Evolutionary conservation across 139 green algal genomes (phyloP).

Genomic region (Limnomonas spitsbergensis): DNA sequence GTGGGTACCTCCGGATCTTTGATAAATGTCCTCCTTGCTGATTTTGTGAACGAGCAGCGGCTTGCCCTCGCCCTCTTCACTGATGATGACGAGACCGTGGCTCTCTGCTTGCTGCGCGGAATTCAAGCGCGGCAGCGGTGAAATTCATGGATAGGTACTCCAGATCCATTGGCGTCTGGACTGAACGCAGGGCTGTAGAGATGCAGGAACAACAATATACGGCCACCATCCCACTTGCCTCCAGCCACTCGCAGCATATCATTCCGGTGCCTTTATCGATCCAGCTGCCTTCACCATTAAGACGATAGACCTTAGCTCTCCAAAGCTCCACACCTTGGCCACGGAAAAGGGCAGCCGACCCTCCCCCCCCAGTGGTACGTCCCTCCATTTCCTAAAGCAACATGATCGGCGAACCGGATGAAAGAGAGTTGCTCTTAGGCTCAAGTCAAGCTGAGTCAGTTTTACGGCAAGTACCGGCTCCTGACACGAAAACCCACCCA

Average conservation of each 20-base stretch:
- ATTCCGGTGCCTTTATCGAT: conserved; percentile 92
- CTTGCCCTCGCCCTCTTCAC: conserved; percentile 71
- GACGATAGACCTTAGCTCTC: conserved; percentile 76
- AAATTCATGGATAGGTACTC: too few species aligned
- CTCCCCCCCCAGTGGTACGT: conserved; percentile 29
- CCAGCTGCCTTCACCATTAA: conserved; percentile 86
- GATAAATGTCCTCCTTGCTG: conserved; percentile 77
- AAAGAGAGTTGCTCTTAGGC: too few species aligned
- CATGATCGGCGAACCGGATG: not conserved
- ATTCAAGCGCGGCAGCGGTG: too few species aligned
- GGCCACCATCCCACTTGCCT: conserved; percentile 5
- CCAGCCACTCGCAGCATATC: conserved; percentile 69
- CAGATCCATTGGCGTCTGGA: too few species aligned
- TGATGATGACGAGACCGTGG: conserved; percentile 86
- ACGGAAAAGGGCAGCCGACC: conserved; percentile 39
- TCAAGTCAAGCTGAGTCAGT: too few species aligned
- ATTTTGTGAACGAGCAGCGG: conserved; percentile 89
- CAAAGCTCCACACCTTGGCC: not conserved
- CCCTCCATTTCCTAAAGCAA: not conserved
- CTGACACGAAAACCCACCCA: too few species aligned
- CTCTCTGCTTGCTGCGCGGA: conserved; percentile 62
- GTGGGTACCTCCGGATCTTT: conserved; percentile 64
- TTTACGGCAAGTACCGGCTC: too few species aligned
- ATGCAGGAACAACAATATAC: too few species aligned
- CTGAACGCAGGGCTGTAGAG: too few species aligned